phyloP scores from a whole-genome alignment of 371 early-diverging fungal genomes.

The Mortierella sp. region DNA sequence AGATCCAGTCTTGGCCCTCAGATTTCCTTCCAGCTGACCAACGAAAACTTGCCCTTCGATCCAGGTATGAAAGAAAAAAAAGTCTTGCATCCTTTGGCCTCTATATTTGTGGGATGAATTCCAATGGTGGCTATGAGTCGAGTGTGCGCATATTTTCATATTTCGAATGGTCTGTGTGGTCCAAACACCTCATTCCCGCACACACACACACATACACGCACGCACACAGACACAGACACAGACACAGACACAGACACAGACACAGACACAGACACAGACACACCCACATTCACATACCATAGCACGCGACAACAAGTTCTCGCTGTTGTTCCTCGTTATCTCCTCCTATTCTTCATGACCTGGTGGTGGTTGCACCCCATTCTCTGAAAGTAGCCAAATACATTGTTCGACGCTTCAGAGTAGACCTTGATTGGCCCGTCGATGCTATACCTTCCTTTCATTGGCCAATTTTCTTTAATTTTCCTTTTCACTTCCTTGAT shows the following conservation, averaged over 20 bases:
- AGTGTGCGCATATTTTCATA: background rate
- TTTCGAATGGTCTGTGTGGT: background rate
- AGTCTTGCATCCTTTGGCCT: background rate
- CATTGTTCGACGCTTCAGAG: background rate
- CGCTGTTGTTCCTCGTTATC: no score
- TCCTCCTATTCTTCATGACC: no score
- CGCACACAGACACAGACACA: no score
- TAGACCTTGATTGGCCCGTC: slow-evolving; percentile 1
- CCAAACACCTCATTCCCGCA: background rate
- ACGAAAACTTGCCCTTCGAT: slow-evolving; percentile 83
- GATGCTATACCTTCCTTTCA: background rate
- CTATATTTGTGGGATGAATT: background rate
- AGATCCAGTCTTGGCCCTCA: slow-evolving; percentile 86
- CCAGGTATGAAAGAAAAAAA: slow-evolving; percentile 31
- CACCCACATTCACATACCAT: no score
- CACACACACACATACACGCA: background rate
- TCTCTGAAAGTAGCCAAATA: background rate
- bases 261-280: background rate
- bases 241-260: no score
- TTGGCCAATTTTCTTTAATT: background rate
- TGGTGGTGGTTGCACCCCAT: no score
- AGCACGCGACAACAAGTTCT: background rate
- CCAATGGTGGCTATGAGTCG: background rate
- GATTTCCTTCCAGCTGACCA: slow-evolving; percentile 89
- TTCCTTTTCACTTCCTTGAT: background rate